Evolutionary conservation across 306 rosid species (phyloP).

Genomic region (Bauhinia variegata): DNA sequence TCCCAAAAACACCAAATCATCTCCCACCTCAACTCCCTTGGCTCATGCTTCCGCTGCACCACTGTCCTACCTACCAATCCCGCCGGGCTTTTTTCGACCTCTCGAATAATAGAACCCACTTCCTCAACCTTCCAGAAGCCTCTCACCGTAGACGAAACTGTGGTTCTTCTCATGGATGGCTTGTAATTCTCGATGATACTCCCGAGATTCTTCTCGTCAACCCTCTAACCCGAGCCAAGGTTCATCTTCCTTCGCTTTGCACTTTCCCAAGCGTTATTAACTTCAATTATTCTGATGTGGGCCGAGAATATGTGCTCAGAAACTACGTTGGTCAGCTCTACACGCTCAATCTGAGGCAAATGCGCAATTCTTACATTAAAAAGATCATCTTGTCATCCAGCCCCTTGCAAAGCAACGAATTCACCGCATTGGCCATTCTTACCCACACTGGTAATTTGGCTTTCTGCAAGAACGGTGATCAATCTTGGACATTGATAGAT

Average conservation of each 20-base stretch:
- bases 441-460: slow-evolving; percentile 48
- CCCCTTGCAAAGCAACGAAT: slow-evolving; percentile 32
- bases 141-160: slow-evolving; percentile 55
- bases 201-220: slow-evolving; percentile 61
- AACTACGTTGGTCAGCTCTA: slow-evolving; percentile 34
- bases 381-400: slow-evolving; percentile 61
- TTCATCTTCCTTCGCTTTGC: slow-evolving; percentile 62
- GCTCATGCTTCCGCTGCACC: slow-evolving; percentile 61
- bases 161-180: slow-evolving; percentile 82
- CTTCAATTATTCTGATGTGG: slow-evolving; percentile 59
- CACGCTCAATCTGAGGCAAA: slow-evolving; percentile 47
- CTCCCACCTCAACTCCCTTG: slow-evolving; percentile 78
- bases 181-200: slow-evolving; percentile 54
- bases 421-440: slow-evolving; percentile 59
- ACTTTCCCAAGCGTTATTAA: slow-evolving; percentile 61
- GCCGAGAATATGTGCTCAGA: slow-evolving; percentile 53
- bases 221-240: slow-evolving; percentile 53
- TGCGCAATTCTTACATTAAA: slow-evolving; percentile 59
- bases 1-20: slow-evolving; percentile 49
- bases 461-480: slow-evolving; percentile 45
- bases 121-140: slow-evolving; percentile 57
- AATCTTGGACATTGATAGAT: slow-evolving; percentile 54
- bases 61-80: slow-evolving; percentile 25
- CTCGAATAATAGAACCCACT: slow-evolving; percentile 50
- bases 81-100: slow-evolving; percentile 55